Base-by-base conservation (phyloP, 768 basidiomycete species). In the Chlorophyllum brunneum region DNA sequence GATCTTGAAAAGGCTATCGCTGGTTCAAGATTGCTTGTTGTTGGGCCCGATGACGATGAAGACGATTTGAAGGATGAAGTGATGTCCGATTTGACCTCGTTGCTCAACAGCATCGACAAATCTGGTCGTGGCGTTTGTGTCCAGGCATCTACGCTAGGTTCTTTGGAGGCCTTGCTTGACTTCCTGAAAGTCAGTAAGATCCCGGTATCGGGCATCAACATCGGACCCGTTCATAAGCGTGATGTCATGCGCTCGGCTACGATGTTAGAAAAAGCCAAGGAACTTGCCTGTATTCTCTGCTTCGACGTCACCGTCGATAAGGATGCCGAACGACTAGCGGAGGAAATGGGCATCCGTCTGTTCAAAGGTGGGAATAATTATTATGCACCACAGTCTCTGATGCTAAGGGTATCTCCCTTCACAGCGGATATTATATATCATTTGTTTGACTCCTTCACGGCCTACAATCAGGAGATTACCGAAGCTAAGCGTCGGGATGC, bases 381-480 rank as follows among this genome's bases (percentile, higher is more conserved):
- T n/a, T n/a, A n/a, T n/a, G n/a, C n/a, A n/a, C n/a, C n/a, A n/a
- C n/a, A n/a, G n/a, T n/a, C n/a, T n/a, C 46, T 23, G 26, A 16
- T 24, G 29, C 30, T 56, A 27, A 55, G 43, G 2, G 29, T 33
- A 22, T 26, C 53, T 62, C 22, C 59, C 42, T 54, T 24, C 56
- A 23, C 65, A 98, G 95, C 95, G 56, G 94, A 97, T 68, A 98
- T 98, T 65, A 98, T 99, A 60, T 99, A 99, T 69, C 95, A 98
- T 66, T 72, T 99, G 39, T 98, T 98, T 65, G 95, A 98, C 64
- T 82, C 92, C 13, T 98, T 98, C 75, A 97, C 85, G 37, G 89
- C 85, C 1, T 98, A 98, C 70, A 95, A 95, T 64, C 79, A 80
- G 54, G 90, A 92, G 70, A 93, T 98, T 48, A 77, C 78, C 53